Base-by-base conservation (phyloP, 805 yeast species). In the Lipomyces mesembrius region DNA sequence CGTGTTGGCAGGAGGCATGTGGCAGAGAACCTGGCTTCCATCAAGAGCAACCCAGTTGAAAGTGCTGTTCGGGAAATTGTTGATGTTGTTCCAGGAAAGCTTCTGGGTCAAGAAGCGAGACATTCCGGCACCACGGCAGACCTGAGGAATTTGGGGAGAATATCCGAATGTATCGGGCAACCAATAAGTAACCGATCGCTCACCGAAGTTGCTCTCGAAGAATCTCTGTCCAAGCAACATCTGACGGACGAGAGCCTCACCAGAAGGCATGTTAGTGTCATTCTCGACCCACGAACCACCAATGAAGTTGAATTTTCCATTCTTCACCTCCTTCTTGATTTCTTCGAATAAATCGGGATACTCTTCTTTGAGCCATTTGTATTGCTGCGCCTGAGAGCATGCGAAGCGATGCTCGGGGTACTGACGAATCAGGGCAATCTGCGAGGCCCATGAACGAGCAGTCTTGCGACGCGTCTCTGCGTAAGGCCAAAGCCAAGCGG, bases 401-500 rank as follows among this genome's bases (percentile, higher is more conserved):
- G 88, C 98, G 79, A 94, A 94, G 27, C 88, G 87, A 76, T 91
- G 93, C 79, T 95, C 99, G 0, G 98, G 98, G 73, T 92, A 94
- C 72, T 87, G 83, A 63, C 92, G 94, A 74, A 95, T 85, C 59
- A 95, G 78, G 63, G 91, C 88, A 61, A 94, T 81, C 79, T 94
- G 99, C 9, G 97, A 87, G 0, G 97, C 88, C 98, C 98, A 94
- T 5, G 97, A 91, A 71, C 99, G 84, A 2, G 93, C 97, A 63
- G 94, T 86, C 76, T 94, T 94, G 61, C 98, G 85, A 73, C 90
- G 88, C 1, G 98, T 92, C 77, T 95, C 98, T 2, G 97, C 98
- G 81, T 89, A 94, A n/a, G 98, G 98, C 99, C 99, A 94, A 66
- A 92, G 82, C 99, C 99, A 94, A 17, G 98, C 98, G 20, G 98